Evolutionary conservation across 331 rosid genomes (phyloP), one percentile per base, ranked within the genome.

Genomic region (Quercus phellos): DNA sequence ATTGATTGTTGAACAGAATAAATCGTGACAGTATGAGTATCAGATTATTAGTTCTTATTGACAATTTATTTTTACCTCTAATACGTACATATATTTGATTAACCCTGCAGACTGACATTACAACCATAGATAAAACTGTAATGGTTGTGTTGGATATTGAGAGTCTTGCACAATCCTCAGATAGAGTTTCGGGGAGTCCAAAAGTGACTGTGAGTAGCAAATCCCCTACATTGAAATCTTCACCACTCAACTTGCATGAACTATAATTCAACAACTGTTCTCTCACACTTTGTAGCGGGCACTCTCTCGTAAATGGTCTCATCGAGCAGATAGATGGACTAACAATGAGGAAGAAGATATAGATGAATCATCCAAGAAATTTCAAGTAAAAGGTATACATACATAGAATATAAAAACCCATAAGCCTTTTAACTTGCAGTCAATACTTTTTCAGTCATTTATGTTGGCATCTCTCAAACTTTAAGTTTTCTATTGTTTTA

Each of bases 121-220:
- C 34, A 34, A 35, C 58, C 55, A 51, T 69, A 24, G 68, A 60
- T 64, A 79, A 64, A 73, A 53, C 66, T 54, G 60, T 32, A 2
- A 51, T 18, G 5, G 74, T 79, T 38, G 78, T 73, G 58, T 53
- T 79, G 70, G 83, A 79, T 27, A 79, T 79, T 73, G 83, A 79
- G 73, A 79, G 83, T 74, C 83, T 73, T 34, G 19, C 51, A 53
- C 83, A 73, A 38, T 29, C 74, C 69, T 79, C 78, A 14, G 78
- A 79, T 22, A 72, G 76, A 74, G 34, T 74, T 67, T 79, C 59
- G 1, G 83, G 83, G 46, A 79, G 83, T 74, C 83, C 83, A 56
- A 79, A 79, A 79, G 74, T 79, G 78, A 73, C 69, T 9, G 83
- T 73, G 42, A 73, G 83, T 63, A 2, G 16, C 51, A 46, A 46